A percentile compares a stretch with the other conserved stretches of the same genome.
Conservation (phyloP, 2,329 filamentous ascomycete genomes). For the Xylariomycetidae sp. region DNA sequence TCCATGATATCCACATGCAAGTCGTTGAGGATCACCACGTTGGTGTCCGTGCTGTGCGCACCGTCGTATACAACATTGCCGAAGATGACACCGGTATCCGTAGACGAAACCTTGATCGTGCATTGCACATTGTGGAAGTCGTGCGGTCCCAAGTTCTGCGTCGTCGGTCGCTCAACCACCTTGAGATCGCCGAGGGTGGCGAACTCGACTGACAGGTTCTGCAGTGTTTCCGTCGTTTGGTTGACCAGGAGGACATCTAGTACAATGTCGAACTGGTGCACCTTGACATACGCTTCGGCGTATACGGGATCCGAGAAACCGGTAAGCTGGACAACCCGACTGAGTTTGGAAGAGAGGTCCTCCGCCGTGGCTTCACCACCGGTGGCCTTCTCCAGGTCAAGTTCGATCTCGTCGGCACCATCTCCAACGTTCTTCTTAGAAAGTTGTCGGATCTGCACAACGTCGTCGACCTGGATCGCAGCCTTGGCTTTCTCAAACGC, state of each 20-base stretch:
- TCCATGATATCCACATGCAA: conserved; percentile 99
- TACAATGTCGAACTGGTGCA: conserved; percentile 98
- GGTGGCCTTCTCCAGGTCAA: conserved; percentile 89
- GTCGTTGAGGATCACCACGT: conserved; percentile 96
- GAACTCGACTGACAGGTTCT: conserved; percentile 96
- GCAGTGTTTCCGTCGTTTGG: conserved; percentile 91
- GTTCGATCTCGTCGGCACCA: conserved; percentile 76
- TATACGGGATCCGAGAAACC: conserved; percentile 98
- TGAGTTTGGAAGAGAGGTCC: conserved; percentile 88
- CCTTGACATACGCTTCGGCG: conserved; percentile 97
- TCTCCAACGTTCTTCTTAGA: conserved; percentile 84
- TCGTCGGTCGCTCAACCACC: conserved; percentile 92
- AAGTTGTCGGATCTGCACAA: conserved; percentile 86
- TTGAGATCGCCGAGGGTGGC: conserved; percentile 97
- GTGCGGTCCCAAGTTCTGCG: conserved; percentile 89
- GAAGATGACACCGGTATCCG: conserved; percentile 97
- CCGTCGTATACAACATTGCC: conserved; percentile 98
- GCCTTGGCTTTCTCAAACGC: conserved; percentile 89
- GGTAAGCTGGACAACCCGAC: conserved; percentile 91
- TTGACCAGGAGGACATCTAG: conserved; percentile 95
- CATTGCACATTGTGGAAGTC: conserved; percentile 98
- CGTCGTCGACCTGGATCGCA: conserved; percentile 91
- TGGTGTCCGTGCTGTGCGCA: conserved; percentile 82
- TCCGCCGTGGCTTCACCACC: conserved; percentile 80
- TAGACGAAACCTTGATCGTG: conserved; percentile 97